phyloP scores from a whole-genome alignment of 192 early-diverging fungal species.

The Tieghemiomyces parasiticus region DNA sequence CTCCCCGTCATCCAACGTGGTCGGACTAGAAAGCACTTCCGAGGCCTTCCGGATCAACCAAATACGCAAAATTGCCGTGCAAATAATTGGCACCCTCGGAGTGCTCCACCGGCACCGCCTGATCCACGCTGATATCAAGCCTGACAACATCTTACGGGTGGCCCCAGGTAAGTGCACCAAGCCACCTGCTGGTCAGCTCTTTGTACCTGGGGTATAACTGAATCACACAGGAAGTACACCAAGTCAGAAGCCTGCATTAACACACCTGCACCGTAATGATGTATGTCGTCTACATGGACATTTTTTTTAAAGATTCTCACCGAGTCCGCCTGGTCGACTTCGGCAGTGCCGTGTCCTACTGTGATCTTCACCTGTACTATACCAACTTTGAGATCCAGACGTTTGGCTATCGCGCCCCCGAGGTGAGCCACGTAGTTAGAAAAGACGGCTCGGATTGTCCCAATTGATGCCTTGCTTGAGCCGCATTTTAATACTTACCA shows the following conservation, averaged over 20 bases:
- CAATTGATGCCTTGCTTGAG: no score
- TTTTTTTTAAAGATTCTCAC: background rate
- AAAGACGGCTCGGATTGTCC: no score
- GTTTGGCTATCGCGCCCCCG: constrained; percentile 6
- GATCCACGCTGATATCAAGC: constrained; percentile 1
- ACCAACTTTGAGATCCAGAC: constrained; percentile 4
- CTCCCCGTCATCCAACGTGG: background rate
- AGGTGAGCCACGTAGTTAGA: background rate
- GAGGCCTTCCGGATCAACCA: background rate
- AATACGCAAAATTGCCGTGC: background rate
- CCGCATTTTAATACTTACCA: no score
- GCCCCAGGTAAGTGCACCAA: background rate
- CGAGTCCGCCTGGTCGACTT: background rate
- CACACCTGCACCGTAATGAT: background rate
- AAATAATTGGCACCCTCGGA: background rate
- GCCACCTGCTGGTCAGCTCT: background rate
- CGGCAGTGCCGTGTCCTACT: background rate
- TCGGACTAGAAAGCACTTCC: no score
- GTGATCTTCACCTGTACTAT: background rate
- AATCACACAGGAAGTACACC: background rate
- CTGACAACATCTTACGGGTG: background rate
- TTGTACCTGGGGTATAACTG: background rate
- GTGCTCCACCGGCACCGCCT: background rate
- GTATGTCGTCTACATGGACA: background rate
- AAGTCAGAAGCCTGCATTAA: background rate